These are phyloP conservation scores for Nicotiana obtusifolia DNA, from an alignment of 257 asterid genomes.

Conservation along the genomic window DNA sequence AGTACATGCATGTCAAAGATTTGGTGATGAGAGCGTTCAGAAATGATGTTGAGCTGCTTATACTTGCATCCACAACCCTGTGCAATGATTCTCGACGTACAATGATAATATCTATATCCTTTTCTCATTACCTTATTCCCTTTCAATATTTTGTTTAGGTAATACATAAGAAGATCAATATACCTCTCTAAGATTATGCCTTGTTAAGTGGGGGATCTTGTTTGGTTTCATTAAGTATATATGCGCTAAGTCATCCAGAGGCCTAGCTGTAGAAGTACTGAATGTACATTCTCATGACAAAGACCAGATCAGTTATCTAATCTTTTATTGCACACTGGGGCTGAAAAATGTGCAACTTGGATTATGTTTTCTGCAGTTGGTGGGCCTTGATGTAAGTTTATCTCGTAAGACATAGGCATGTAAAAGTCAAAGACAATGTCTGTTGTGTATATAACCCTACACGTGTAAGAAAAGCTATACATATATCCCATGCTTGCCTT, in stretches of 20 bases:
- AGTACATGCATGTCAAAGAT: slow-evolving; percentile 27
- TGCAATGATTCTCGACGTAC: slow-evolving; percentile 46
- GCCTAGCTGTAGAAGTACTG: neutral
- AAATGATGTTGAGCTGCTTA: slow-evolving; percentile 51
- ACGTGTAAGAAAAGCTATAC: neutral
- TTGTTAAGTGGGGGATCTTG: neutral
- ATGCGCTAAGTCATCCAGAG: neutral
- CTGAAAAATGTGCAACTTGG: neutral
- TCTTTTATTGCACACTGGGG: neutral
- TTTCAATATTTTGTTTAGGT: neutral
- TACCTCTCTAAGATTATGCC: neutral
- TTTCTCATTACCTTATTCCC: neutral
- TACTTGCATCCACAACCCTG: slow-evolving; percentile 54
- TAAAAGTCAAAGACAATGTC: neutral
- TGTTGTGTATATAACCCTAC: neutral
- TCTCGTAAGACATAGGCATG: neutral
- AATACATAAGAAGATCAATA: neutral
- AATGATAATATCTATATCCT: neutral
- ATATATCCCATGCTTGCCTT: neutral
- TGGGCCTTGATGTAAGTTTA: neutral
- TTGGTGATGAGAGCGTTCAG: slow-evolving; percentile 42
- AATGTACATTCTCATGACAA: neutral
- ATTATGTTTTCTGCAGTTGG: neutral
- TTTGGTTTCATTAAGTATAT: neutral
- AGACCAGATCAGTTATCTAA: neutral